Conservation (phyloP, 768 basidiomycete genomes). For the Dioszegia hungarica region DNA sequence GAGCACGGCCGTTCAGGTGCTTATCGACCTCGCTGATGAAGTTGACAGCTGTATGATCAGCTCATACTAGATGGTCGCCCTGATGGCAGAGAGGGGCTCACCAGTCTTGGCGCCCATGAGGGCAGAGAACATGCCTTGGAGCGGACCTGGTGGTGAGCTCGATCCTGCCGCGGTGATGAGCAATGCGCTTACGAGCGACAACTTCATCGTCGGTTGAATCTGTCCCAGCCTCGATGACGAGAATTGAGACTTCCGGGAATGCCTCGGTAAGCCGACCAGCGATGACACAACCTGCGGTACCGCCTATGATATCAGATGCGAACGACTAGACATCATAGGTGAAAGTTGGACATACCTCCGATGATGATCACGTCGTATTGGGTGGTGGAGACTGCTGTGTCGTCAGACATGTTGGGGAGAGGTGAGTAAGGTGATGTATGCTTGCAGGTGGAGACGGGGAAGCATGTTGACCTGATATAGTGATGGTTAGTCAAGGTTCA, state of each 20-base stretch:
- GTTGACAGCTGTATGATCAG: background rate
- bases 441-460: too few species aligned
- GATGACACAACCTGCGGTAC: slow-evolving; percentile 17
- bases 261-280: slow-evolving; percentile 16
- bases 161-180: background rate
- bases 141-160: slow-evolving; percentile 6
- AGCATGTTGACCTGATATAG: background rate
- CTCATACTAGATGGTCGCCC: background rate
- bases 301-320: slow-evolving; percentile 7
- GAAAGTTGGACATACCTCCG: background rate
- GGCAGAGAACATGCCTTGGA: slow-evolving; percentile 20
- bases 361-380: slow-evolving; percentile 3
- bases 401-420: background rate
- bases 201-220: slow-evolving; percentile 7
- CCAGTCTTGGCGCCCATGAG: slow-evolving; percentile 8
- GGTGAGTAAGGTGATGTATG: background rate
- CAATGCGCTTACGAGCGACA: background rate
- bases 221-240: slow-evolving; percentile 13
- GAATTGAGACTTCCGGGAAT: slow-evolving; percentile 13
- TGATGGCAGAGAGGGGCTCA: background rate
- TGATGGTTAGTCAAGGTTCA: too few species aligned
- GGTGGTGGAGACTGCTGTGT: background rate
- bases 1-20: slow-evolving; percentile 11
- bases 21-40: slow-evolving; percentile 7
- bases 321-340: background rate